These are phyloP conservation scores for Aspergillus sp. DNA, from an alignment of 2,329 filamentous ascomycete species.

Conservation along the genomic window DNA sequence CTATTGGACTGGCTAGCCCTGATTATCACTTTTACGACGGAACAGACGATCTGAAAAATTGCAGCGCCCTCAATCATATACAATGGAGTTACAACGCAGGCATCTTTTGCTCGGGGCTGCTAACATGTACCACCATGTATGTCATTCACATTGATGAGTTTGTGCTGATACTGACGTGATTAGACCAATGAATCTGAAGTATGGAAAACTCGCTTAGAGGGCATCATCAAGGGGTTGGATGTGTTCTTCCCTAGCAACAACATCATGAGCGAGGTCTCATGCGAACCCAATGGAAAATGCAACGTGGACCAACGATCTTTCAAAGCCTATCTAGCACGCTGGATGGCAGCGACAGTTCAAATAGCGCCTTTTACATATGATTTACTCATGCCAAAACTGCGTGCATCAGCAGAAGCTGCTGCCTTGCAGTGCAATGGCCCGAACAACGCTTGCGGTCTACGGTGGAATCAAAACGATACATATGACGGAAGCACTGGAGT, in stretches of 20 bases:
- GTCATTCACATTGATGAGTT: constrained; percentile 7
- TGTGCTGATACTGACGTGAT: neutral
- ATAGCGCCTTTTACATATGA: constrained; percentile 51
- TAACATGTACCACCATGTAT: constrained; percentile 49
- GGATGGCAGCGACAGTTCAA: constrained; percentile 50
- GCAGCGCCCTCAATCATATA: constrained; percentile 42
- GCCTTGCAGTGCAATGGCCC: constrained; percentile 18
- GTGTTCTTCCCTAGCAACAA: constrained; percentile 48
- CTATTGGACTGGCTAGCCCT: constrained; percentile 42
- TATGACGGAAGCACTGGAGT: constrained; percentile 60
- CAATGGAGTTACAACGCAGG: constrained; percentile 54
- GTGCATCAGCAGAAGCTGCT: constrained; percentile 35
- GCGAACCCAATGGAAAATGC: constrained; percentile 49
- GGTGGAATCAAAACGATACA: constrained; percentile 38
- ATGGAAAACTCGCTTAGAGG: constrained; percentile 49
- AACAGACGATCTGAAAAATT: constrained; percentile 44
- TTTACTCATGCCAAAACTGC: constrained; percentile 46
- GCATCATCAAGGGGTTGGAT: constrained; percentile 51
- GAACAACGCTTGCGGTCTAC: constrained; percentile 18
- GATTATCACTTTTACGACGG: constrained; percentile 50
- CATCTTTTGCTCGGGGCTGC: constrained; percentile 48
- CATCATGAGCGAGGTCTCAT: constrained; percentile 54
- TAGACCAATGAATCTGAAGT: constrained; percentile 26
- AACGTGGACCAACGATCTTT: constrained; percentile 57
- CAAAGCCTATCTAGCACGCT: constrained; percentile 59